These are phyloP conservation scores for Casuarina equisetifolia DNA, from an alignment of 306 rosid species.

Conservation along the genomic window DNA sequence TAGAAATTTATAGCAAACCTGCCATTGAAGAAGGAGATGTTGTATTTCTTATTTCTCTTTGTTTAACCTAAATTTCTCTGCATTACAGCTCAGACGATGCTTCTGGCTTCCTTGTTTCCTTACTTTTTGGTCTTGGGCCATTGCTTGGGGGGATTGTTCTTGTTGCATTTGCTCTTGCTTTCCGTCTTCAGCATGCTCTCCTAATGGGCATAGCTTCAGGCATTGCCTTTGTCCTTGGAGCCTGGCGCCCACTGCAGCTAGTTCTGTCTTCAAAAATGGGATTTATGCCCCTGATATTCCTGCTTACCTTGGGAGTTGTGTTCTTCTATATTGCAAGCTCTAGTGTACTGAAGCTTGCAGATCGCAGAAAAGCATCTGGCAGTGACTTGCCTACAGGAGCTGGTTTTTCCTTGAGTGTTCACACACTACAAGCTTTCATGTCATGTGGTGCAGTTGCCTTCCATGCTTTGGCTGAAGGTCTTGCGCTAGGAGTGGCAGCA, in stretches of 20 bases:
- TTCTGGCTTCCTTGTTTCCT: slow-evolving; percentile 93
- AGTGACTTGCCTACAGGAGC: slow-evolving; percentile 48
- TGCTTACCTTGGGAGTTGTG: slow-evolving; percentile 71
- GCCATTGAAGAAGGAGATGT: background rate
- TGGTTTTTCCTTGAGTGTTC: slow-evolving; percentile 65
- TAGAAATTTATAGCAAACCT: background rate
- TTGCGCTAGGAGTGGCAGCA: slow-evolving; percentile 98
- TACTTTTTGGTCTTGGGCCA: slow-evolving; percentile 96
- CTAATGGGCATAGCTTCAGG: slow-evolving; percentile 97
- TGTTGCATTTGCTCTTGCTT: slow-evolving; percentile 77
- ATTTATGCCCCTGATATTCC: slow-evolving; percentile 45
- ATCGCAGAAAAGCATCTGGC: slow-evolving; percentile 56
- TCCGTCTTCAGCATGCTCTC: slow-evolving; percentile 83
- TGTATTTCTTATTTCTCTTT: background rate
- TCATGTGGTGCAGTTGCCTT: slow-evolving; percentile 87
- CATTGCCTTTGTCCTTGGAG: slow-evolving; percentile 93
- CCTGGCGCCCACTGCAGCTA: slow-evolving; percentile 91
- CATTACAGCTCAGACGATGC: slow-evolving; percentile 88
- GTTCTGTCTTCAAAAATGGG: slow-evolving; percentile 81
- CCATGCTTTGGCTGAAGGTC: slow-evolving; percentile 96
- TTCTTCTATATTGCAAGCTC: slow-evolving; percentile 60
- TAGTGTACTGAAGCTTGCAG: slow-evolving; percentile 56
- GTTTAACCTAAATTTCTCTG: slow-evolving; percentile 24
- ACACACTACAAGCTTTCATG: slow-evolving; percentile 92
- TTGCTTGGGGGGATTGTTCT: slow-evolving; percentile 79